Percentiles rank a stretch among this genome's conserved stretches.
Evolutionary conservation across 78 protist genomes (phyloP).

Genomic region (Trichosphaerium sp.): DNA sequence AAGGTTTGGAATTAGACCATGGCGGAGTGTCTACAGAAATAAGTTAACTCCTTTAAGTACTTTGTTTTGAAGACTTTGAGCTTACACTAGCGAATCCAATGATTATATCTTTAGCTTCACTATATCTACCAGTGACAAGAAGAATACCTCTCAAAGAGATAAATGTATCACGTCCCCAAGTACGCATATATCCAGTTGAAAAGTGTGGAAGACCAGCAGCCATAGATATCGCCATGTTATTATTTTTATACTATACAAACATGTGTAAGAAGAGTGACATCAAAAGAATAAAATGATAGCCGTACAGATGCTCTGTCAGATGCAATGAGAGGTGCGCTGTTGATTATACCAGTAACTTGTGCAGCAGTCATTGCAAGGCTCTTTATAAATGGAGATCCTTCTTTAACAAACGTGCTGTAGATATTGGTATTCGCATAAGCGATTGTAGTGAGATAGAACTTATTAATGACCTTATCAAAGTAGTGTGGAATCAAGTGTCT

Average conservation of each 20-base stretch:
- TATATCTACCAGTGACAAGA: slow-evolving; percentile 48
- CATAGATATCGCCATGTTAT: not conserved
- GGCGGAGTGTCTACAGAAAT: slow-evolving; percentile 16
- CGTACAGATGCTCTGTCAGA: no score
- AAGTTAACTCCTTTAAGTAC: no score
- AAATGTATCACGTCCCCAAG: slow-evolving; percentile 81
- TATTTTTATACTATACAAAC: slow-evolving; percentile 3
- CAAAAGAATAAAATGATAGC: no score
- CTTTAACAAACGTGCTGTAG: not conserved
- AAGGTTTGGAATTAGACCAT: slow-evolving; percentile 90
- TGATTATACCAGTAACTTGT: slow-evolving; percentile 27
- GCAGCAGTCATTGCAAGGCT: slow-evolving; percentile 35
- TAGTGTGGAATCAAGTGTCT: slow-evolving; percentile 35
- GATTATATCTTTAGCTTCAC: slow-evolving; percentile 57
- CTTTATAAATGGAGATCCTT: not conserved
- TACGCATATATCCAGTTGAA: slow-evolving; percentile 74
- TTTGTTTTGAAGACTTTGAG: no score
- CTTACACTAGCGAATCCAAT: slow-evolving; percentile 56
- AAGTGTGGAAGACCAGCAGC: slow-evolving; percentile 92
- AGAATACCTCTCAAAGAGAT: slow-evolving; percentile 66
- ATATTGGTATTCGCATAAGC: slow-evolving; percentile 8
- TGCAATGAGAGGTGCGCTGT: not conserved
- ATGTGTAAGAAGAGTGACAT: not conserved
- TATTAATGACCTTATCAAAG: slow-evolving; percentile 7
- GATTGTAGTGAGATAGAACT: not conserved